These are phyloP conservation scores for Pseudocercospora musae DNA, from an alignment of 2,329 filamentous ascomycete genomes.

Conservation along the genomic window DNA sequence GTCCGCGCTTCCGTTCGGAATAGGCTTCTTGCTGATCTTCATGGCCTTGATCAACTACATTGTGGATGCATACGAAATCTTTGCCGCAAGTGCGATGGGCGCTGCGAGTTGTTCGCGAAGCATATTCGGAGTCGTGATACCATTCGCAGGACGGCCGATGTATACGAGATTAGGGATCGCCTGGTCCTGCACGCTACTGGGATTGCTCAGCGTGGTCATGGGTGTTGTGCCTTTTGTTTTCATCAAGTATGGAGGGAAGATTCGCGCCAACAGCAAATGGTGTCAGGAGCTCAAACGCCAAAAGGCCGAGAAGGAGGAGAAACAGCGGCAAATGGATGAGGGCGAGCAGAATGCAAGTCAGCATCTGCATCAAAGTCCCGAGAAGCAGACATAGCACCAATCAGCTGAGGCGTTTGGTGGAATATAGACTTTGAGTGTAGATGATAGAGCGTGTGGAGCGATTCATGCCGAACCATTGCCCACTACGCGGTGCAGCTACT, in stretches of 20 bases:
- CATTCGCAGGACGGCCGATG: conserved; percentile 53
- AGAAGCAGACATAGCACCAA: conserved; percentile 21
- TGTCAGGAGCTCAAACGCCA: conserved; percentile 57
- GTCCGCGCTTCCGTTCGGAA: conserved; percentile 48
- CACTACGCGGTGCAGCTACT: neutral
- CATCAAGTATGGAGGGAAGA: conserved; percentile 51
- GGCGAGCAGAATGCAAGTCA: neutral
- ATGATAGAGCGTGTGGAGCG: neutral
- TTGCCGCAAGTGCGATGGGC: conserved; percentile 74
- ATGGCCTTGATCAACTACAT: conserved; percentile 59
- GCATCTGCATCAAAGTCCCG: conserved; percentile 12
- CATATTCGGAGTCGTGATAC: conserved; percentile 65
- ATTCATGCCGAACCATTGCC: neutral
- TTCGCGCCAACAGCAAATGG: conserved; percentile 59
- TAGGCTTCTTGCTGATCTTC: conserved; percentile 51
- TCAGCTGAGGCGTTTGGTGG: neutral
- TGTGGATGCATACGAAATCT: conserved; percentile 65
- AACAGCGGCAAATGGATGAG: conserved; percentile 13
- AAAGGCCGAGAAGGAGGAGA: conserved; percentile 38
- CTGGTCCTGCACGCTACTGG: conserved; percentile 58
- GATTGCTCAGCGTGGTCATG: conserved; percentile 48
- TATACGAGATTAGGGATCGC: conserved; percentile 66
- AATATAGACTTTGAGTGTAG: conserved; percentile 2
- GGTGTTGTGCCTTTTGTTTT: conserved; percentile 59
- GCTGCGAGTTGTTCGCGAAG: conserved; percentile 79